These are phyloP conservation scores for Starmerella tilneyi DNA, from an alignment of 805 yeast species.

Conservation along the genomic window DNA sequence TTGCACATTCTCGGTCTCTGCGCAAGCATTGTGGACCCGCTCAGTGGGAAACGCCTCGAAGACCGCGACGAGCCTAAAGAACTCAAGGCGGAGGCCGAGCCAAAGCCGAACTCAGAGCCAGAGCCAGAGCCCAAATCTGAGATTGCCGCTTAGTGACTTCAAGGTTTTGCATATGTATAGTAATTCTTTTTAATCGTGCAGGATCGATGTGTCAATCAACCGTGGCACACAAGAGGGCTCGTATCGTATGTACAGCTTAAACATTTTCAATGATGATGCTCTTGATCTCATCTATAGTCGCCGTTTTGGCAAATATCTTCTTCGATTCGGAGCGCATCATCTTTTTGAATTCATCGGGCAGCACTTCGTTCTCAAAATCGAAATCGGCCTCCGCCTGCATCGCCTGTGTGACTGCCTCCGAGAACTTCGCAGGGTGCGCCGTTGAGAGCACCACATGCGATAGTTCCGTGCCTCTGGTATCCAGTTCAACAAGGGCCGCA, in stretches of 20 bases:
- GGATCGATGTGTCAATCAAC: no score
- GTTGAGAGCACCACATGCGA: slow-evolving; percentile 74
- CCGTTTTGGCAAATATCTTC: slow-evolving; percentile 42
- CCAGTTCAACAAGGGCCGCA: slow-evolving; percentile 52
- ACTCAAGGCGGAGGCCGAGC: background rate
- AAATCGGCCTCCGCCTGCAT: slow-evolving; percentile 56
- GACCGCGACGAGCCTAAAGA: slow-evolving; percentile 1
- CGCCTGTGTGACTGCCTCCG: slow-evolving; percentile 87
- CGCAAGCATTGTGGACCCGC: slow-evolving; percentile 71
- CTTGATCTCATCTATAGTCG: slow-evolving; percentile 44
- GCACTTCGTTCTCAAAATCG: slow-evolving; percentile 75
- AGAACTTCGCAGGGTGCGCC: slow-evolving; percentile 98
- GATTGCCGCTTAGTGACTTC: background rate
- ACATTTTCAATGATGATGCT: slow-evolving; percentile 64
- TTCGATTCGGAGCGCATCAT: slow-evolving; percentile 64
- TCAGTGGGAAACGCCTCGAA: slow-evolving; percentile 28
- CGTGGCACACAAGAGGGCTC: no score
- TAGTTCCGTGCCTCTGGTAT: slow-evolving; percentile 28
- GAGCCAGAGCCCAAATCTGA: no score
- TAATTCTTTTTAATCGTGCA: no score
- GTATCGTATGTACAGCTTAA: no score
- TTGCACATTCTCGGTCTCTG: slow-evolving; percentile 73
- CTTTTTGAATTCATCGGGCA: slow-evolving; percentile 76
- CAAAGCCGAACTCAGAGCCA: background rate
- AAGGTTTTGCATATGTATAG: background rate